Evolutionary conservation across 306 rosid genomes (phyloP).

Genomic region (Prunus kanzakura): DNA sequence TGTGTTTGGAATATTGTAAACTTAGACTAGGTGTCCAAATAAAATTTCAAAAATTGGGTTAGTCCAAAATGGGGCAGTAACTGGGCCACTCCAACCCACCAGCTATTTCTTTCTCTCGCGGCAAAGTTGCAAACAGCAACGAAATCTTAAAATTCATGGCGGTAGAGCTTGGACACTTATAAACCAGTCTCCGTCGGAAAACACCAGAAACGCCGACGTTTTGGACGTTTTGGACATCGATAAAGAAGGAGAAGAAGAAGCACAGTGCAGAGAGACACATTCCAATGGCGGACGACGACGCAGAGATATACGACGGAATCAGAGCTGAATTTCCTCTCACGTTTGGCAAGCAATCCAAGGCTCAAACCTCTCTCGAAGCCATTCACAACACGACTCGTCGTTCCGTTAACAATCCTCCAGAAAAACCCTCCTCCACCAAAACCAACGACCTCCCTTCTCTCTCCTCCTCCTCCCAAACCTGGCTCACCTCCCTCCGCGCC

Average conservation of each 20-base stretch:
- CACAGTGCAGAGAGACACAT: background rate
- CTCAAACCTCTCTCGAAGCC: constrained; percentile 76
- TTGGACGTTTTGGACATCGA: background rate
- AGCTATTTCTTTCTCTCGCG: background rate
- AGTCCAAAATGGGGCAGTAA: background rate
- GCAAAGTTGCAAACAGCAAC: background rate
- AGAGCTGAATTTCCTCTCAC: constrained; percentile 79
- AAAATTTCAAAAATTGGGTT: background rate
- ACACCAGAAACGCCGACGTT: background rate
- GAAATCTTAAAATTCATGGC: background rate
- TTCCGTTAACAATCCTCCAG: constrained; percentile 9
- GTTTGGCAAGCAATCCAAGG: constrained; percentile 85
- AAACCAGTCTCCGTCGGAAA: background rate
- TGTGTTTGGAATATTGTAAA: no score
- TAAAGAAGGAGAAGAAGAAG: background rate
- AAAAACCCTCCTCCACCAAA: constrained; percentile 23
- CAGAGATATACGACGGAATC: constrained; percentile 67
- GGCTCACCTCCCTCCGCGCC: constrained; percentile 61
- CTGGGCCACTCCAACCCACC: background rate
- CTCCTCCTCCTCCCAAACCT: constrained; percentile 69
- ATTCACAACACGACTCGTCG: constrained; percentile 88
- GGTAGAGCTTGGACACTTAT: background rate
- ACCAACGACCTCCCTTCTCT: constrained; percentile 46
- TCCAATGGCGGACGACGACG: constrained; percentile 55
- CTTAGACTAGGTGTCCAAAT: background rate